Base-by-base conservation (phyloP, 805 yeast genomes). In the Martiniozyma abietophila region DNA sequence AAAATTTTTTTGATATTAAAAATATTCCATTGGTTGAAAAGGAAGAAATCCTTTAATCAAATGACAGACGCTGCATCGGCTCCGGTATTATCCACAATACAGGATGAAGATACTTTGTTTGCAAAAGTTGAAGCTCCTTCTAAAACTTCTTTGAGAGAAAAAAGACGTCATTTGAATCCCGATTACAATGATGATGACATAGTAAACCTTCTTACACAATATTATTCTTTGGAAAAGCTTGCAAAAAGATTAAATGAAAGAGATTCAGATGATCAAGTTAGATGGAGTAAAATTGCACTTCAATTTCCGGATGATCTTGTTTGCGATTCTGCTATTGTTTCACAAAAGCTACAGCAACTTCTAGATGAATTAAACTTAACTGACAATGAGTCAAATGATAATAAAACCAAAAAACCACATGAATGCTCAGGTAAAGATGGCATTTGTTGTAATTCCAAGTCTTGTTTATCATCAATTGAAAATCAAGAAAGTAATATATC, bases 221-320 rank as follows among this genome's bases (percentile, higher is more conserved):
- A 77, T 46, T 86, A 84, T 50, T 61, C 69, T 25, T 44, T 83
- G 38, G 48, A 45, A 3, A 39, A 48, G 28, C 39, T 59, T 23
- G 25, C 42, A 2, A 27, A 39, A 4, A 48, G 40, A 36, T 39
- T 59, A 21, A 37, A 39, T 12, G 44, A 49, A 4, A 56, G 62
- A 19, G 48, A 49, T 4, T 31, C 20, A 8, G 54, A 50, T 0
- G 36, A 33, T 24, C 47, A 41, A 23, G 25, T 22, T 10, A 53
- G 48, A 22, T 77, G 59, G 53, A 57, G 54, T 29, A 63, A 67
- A 18, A 69, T 88, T 2, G 86, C 97, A 0, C 61, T 92, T 21
- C 98, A 92, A 57, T 89, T 92, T 44, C 97, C 97, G 0, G 98
- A 94, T 53, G 40, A 59, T 5, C 59, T 88, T 24, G 71, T 92